Evolutionary conservation across 2,329 filamentous ascomycete species (phyloP), one percentile per base, ranked within the genome.

Genomic region (Xylariaceae sp.): DNA sequence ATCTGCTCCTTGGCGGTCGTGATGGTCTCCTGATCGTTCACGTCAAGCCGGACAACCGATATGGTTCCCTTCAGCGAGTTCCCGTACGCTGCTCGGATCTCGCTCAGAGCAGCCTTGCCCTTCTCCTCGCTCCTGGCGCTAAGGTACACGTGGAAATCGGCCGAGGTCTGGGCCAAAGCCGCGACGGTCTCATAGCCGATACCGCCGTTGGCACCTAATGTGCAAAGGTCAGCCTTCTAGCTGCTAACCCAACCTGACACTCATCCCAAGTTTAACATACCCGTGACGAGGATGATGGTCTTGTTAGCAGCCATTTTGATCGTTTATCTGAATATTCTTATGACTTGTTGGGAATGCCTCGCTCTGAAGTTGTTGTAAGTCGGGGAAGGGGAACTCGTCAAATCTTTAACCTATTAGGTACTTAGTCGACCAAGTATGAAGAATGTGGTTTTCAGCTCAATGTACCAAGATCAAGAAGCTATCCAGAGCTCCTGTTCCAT

Each of bases 11-110:
- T 71, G 11, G 80, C 64, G 1, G 66, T 65, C 18, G 68, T 57
- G 35, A 84, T 72, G 13, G 78, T 73, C 2, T 68, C 61, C 52
- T 80, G 77, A 42, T 72, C 69, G 11, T 73, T 75, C 0, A 83
- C 68, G 53, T 83, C 80, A 40, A 74, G 72, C 3, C 71, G 65
- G 8, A 72, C 58, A 1, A 65, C 68, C 36, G 80, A 77, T 55
- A 82, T 79, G 31, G 71, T 54, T 9, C 76, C 76, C 3, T 67
- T 51, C 29, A 67, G 61, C 19, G 63, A 50, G 14, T 67, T 23
- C 64, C 13, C 52, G 43, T 19, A 60, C 38, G 12, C 49, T 44
- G 9, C 38, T 30, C 13, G 66, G 34, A 2, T 24, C 21, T 24
- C 11, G 62, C 63, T 28, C 52, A 50, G 12, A 59, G 21, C 21